These are phyloP conservation scores for Lipomyces lipofer DNA, from an alignment of 805 yeast genomes.

Conservation along the genomic window DNA sequence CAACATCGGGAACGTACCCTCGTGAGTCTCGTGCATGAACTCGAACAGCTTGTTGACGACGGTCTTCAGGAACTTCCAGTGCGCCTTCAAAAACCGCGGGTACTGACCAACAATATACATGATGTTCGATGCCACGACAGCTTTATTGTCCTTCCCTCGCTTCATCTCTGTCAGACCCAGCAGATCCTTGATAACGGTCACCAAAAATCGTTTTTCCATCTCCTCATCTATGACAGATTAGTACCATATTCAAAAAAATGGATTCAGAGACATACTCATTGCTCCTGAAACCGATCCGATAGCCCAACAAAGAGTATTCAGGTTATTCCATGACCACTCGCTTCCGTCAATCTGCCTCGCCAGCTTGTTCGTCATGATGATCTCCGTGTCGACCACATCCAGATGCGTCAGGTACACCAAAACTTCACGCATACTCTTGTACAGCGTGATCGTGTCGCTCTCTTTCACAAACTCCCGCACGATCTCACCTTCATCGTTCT, in stretches of 20 bases:
- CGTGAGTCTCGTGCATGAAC: constrained; percentile 99
- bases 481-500: constrained; percentile 98
- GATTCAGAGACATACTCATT: constrained; percentile 53
- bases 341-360: constrained; percentile 91
- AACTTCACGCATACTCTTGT: constrained; percentile 94
- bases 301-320: constrained; percentile 98
- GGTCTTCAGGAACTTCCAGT: constrained; percentile 95
- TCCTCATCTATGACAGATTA: constrained; percentile 57
- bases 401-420: constrained; percentile 92
- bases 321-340: constrained; percentile 99
- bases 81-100: constrained; percentile 95
- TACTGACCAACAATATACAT: constrained; percentile 99
- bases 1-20: constrained; percentile 39
- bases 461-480: constrained; percentile 97
- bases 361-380: constrained; percentile 87
- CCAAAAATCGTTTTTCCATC: constrained; percentile 91
- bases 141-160: constrained; percentile 96
- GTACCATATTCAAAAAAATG: neutral
- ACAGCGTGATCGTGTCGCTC: constrained; percentile 92
- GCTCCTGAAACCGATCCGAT: constrained; percentile 98
- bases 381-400: constrained; percentile 90
- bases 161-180: constrained; percentile 91
- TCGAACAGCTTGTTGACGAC: constrained; percentile 94
- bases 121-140: constrained; percentile 98
- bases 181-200: constrained; percentile 88